These are phyloP conservation scores for Fusarium pilosicola DNA, from an alignment of 2,329 filamentous ascomycete species.

Conservation along the genomic window DNA sequence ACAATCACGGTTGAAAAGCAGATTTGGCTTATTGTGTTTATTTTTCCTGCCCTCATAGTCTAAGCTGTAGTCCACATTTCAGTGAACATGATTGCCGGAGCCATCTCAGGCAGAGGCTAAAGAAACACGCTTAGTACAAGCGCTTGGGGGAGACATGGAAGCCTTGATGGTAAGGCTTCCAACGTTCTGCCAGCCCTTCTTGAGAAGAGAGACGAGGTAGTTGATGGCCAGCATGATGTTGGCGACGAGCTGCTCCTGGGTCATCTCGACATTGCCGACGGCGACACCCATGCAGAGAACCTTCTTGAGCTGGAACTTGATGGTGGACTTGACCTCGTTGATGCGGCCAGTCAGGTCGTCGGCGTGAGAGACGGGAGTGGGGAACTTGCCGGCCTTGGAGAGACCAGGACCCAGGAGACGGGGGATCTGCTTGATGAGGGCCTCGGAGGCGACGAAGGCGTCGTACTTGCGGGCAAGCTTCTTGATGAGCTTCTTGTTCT, in stretches of 20 bases:
- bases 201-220: conserved; percentile 98
- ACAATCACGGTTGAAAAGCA: not conserved
- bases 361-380: conserved; percentile 94
- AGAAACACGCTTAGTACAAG: conserved; percentile 78
- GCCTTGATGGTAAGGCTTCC: conserved; percentile 99
- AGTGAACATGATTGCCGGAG: conserved; percentile 31
- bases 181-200: conserved; percentile 99
- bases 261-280: conserved; percentile 98
- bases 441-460: conserved; percentile 96
- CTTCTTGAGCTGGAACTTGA: conserved; percentile 99
- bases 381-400: conserved; percentile 99
- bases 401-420: conserved; percentile 99
- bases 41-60: conserved; percentile 33
- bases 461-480: conserved; percentile 99
- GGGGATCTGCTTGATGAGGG: conserved; percentile 99
- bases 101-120: conserved; percentile 37
- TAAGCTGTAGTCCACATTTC: conserved; percentile 32
- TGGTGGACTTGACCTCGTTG: conserved; percentile 99
- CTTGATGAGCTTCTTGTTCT: conserved; percentile 99
- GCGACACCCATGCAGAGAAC: conserved; percentile 99
- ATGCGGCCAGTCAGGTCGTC: conserved; percentile 96
- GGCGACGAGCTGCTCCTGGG: conserved; percentile 90
- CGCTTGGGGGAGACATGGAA: conserved; percentile 99
- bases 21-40: conserved; percentile 32
- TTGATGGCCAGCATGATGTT: conserved; percentile 99